A percentile compares a stretch with the other conserved stretches of the same genome.
Conservation (phyloP, 176 grass and related monocot species). For the Panicum miliaceum region DNA sequence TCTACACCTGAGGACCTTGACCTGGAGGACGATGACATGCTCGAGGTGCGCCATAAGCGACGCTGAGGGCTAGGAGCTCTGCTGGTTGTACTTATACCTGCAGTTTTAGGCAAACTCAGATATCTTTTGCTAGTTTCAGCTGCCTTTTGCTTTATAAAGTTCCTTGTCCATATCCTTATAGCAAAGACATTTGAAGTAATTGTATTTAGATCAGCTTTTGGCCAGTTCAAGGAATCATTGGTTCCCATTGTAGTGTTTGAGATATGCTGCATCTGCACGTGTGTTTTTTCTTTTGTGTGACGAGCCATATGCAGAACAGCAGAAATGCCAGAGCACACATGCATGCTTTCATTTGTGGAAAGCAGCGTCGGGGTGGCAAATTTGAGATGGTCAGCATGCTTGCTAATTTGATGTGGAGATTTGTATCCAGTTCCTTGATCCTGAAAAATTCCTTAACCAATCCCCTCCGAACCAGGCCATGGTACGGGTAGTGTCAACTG, state of each 20-base stretch:
- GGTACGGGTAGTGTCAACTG: not conserved
- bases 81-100: not conserved
- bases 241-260: not conserved
- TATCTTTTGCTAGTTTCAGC: conserved; percentile 2
- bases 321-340: not conserved
- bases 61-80: conserved; percentile 32
- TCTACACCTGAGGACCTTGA: conserved; percentile 71
- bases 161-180: conserved; percentile 21
- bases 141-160: not conserved
- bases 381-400: not conserved
- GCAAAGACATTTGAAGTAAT: not conserved
- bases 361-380: not conserved
- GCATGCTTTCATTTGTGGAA: not conserved
- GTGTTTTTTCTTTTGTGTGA: not conserved
- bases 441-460: not conserved
- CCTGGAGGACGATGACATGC: conserved; percentile 80
- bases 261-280: not conserved
- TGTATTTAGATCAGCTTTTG: conserved; percentile 2
- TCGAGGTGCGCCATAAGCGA: conserved; percentile 72
- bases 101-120: not conserved
- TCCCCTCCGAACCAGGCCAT: too few species aligned
- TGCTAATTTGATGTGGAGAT: not conserved
- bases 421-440: not conserved
- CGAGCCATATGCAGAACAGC: not conserved
- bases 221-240: not conserved